Evolutionary conservation across 1,284 basidiomycete species (phyloP), one percentile per base, ranked within the genome.

Genomic region (Irpex sp.): DNA sequence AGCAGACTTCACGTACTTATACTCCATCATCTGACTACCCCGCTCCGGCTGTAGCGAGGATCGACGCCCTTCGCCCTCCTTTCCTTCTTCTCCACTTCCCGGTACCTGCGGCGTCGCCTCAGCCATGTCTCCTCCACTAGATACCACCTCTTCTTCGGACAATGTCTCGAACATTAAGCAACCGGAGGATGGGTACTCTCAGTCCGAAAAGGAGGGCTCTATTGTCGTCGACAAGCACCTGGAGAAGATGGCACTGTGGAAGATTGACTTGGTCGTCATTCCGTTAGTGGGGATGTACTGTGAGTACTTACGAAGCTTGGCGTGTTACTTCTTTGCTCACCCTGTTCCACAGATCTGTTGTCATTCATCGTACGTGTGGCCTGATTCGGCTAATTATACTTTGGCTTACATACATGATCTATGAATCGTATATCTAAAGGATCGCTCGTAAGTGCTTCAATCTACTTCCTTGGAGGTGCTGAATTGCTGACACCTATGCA

Each of bases 251-350:
- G 62, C 62, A 13, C 22, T 15, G 38, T 64, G 62, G 62, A 64
- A 64, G 62, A 27, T 64, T 27, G 62, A 64, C 38, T 15, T 32
- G 18, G 62, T 64, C 18, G 32, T 64, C 24, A 64, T 64, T 43
- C 62, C 62, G 18, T 27, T 64, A 18, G 62, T 64, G 27, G 62
- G 62, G 10, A 64, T 64, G 62, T 64, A 64, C 20, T 64, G 62
- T 64, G 32, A 22, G 62, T 43, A 11, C n/a, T 22, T n/a, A 60
- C 18, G 24, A 18, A 22, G 22, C 11, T 60, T 20, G 58, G 18
- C 58, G 11, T 20, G 58, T 60, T 60, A 20, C 58, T 22, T n/a
- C 13, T 9, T n/a, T 22, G 7, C 43, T n/a, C n/a, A 49, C 22
- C 43, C 11, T 11, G 24, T 20, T 27, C 18, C 22, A 20, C 24